Evolutionary conservation across 768 basidiomycete genomes (phyloP).

Genomic region (Auricularia auricula-judae): DNA sequence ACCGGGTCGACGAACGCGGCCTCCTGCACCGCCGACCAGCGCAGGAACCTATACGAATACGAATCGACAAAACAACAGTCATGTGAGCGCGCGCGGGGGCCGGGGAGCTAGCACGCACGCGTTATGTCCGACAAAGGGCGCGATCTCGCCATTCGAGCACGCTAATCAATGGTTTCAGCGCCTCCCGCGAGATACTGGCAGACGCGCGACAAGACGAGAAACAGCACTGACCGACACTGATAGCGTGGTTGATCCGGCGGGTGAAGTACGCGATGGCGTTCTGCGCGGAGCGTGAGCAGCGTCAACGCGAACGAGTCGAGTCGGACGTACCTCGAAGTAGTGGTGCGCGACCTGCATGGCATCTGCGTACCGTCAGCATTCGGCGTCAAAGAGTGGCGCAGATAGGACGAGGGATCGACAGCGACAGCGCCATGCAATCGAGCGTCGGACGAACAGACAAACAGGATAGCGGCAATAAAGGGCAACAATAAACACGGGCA

Average conservation of each 20-base stretch:
- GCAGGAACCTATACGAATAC: slow-evolving; percentile 26
- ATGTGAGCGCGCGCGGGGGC: neutral
- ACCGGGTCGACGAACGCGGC: slow-evolving; percentile 40
- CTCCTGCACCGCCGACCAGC: slow-evolving; percentile 50
- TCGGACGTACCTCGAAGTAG: slow-evolving; percentile 51
- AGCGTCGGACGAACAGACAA: no score
- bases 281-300: slow-evolving; percentile 10
- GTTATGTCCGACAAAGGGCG: slow-evolving; percentile 80
- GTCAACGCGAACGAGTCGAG: neutral
- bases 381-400: no score
- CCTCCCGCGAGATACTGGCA: neutral
- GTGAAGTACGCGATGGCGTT: slow-evolving; percentile 39
- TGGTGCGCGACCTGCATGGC: slow-evolving; percentile 76
- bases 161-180: neutral
- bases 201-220: neutral
- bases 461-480: no score
- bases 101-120: slow-evolving; percentile 22
- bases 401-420: no score
- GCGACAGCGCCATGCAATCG: no score
- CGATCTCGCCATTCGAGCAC: slow-evolving; percentile 71
- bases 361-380: no score
- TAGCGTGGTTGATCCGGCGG: slow-evolving; percentile 59
- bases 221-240: no score
- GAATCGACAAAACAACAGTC: neutral
- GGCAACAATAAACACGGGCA: no score